Conservation (phyloP, 495 filamentous ascomycete genomes). For the Talaromyces stipitatus region DNA sequence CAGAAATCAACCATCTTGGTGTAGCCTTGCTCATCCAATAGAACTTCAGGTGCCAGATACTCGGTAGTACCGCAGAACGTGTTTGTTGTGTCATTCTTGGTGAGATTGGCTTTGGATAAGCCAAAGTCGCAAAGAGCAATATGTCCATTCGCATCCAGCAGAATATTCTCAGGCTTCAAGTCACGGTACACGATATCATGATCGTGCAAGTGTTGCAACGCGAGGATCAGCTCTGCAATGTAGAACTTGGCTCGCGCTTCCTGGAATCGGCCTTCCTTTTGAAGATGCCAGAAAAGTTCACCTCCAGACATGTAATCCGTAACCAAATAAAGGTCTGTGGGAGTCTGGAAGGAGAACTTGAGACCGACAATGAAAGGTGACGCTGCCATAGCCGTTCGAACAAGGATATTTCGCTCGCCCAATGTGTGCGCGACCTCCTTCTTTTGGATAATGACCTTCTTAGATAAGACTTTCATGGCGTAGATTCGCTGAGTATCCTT, state of each 20-base stretch:
- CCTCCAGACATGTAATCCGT: constrained; percentile 99
- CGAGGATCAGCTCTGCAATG: constrained; percentile 93
- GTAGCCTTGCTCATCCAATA: constrained; percentile 94
- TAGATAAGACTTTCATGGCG: constrained; percentile 97
- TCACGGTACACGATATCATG: constrained; percentile 98
- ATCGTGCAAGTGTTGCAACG: constrained; percentile 89
- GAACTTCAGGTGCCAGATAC: constrained; percentile 91
- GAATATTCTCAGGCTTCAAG: constrained; percentile 78
- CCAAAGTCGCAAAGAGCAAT: constrained; percentile 87
- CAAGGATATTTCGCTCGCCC: constrained; percentile 93
- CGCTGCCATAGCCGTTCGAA: constrained; percentile 89
- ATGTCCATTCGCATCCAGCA: constrained; percentile 77
- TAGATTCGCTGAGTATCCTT: constrained; percentile 94
- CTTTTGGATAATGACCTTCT: constrained; percentile 99
- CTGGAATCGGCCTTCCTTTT: constrained; percentile 93
- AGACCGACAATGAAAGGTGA: constrained; percentile 97
- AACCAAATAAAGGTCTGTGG: constrained; percentile 91
- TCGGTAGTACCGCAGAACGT: constrained; percentile 99
- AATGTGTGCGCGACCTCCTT: constrained; percentile 97
- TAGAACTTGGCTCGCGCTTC: constrained; percentile 97
- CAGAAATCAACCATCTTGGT: constrained; percentile 99
- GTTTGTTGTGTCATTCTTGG: constrained; percentile 94
- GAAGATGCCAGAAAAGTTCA: constrained; percentile 96
- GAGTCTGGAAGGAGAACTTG: constrained; percentile 98
- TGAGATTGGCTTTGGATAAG: constrained; percentile 92